phyloP scores from a whole-genome alignment of 1,139 yeast species.

The Candida sojae region DNA sequence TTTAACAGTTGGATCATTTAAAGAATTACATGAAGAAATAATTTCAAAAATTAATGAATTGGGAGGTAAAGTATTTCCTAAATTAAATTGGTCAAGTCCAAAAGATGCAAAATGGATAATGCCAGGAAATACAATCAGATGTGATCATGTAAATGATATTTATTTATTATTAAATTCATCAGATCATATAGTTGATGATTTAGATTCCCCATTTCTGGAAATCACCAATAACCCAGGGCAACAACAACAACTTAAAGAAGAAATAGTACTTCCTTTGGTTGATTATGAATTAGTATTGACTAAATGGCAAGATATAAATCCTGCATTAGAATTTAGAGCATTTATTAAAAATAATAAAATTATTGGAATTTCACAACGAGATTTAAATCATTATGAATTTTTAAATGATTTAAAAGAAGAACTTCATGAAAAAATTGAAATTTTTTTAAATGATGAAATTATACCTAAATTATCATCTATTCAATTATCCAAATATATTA shows the following conservation, averaged over 20 bases:
- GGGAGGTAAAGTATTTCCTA: conserved; percentile 73
- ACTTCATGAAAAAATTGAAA: conserved; percentile 50
- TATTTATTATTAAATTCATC: conserved; percentile 83
- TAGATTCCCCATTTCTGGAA: conserved; percentile 68
- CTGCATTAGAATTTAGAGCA: conserved; percentile 87
- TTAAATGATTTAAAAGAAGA: conserved; percentile 49
- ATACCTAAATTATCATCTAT: conserved; percentile 46
- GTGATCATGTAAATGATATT: conserved; percentile 69
- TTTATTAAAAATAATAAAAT: conserved; percentile 66
- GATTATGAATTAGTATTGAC: conserved; percentile 70
- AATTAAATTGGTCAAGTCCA: conserved; percentile 96
- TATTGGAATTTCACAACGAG: conserved; percentile 82
- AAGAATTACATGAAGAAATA: conserved; percentile 58
- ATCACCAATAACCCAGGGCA: conserved; percentile 4
- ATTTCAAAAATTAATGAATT: conserved; percentile 37
- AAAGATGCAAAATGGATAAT: conserved; percentile 93
- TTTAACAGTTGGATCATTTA: conserved; percentile 33
- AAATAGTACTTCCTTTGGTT: conserved; percentile 7
- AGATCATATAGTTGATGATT: conserved; percentile 82
- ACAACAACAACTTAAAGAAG: conserved; percentile 10
- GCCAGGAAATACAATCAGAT: conserved; percentile 72
- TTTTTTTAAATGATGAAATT: conserved; percentile 50
- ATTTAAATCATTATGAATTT: conserved; percentile 77
- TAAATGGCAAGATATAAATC: conserved; percentile 79
- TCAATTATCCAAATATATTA: conserved; percentile 42